Percentiles rank a stretch among this genome's conserved stretches.
Evolutionary conservation across 257 asterid species (phyloP).

Genomic region (Przewalskia tangutica): DNA sequence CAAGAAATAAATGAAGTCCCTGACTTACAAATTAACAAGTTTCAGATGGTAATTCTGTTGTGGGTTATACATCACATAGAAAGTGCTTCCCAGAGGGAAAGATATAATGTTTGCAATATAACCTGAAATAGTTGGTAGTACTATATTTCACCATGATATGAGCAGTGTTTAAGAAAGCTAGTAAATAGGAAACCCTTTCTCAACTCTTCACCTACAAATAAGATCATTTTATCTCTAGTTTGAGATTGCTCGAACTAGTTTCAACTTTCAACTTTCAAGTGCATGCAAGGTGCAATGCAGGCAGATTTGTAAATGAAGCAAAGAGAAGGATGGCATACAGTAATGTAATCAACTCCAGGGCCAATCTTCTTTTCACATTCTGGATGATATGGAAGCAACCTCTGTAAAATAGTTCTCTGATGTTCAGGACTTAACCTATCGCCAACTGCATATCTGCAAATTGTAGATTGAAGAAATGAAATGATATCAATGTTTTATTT

Average conservation of each 20-base stretch:
- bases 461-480: neutral
- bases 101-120: neutral
- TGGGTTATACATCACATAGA: neutral
- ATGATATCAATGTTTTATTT: neutral
- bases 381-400: conserved; percentile 82
- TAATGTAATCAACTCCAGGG: conserved; percentile 60
- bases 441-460: conserved; percentile 67
- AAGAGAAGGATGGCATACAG: conserved; percentile 20
- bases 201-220: neutral
- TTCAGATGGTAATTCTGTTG: neutral
- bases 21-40: neutral
- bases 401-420: conserved; percentile 60
- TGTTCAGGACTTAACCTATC: conserved; percentile 75
- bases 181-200: neutral
- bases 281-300: conserved; percentile 2
- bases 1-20: neutral
- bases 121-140: neutral
- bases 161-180: neutral
- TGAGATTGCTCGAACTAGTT: neutral
- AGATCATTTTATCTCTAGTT: neutral
- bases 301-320: neutral
- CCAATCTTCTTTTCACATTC: conserved; percentile 67
- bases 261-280: neutral
- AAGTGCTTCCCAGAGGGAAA: neutral
- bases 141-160: neutral